Conservation (phyloP, 768 basidiomycete genomes). For the Hericium alpestre region DNA sequence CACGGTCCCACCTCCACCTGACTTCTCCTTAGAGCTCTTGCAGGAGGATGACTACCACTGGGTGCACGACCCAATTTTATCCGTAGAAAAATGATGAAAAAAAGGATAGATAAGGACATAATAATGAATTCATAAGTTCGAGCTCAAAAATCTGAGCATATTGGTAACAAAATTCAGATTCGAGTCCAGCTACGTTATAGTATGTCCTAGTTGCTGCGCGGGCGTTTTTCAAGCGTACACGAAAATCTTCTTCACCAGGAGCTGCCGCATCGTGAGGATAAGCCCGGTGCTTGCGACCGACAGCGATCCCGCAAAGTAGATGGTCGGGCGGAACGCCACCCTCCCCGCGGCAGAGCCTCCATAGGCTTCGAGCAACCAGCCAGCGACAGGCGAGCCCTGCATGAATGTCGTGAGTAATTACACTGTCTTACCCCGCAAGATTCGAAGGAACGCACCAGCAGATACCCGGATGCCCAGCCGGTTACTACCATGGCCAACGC, state of each 20-base stretch:
- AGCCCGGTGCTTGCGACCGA: slow-evolving; percentile 18
- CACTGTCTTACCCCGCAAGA: not conserved
- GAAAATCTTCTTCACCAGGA: not conserved
- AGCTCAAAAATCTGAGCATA: too few species aligned
- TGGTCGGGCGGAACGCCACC: slow-evolving; percentile 20
- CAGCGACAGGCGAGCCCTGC: slow-evolving; percentile 22
- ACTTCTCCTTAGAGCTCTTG: too few species aligned
- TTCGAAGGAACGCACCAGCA: slow-evolving; percentile 7
- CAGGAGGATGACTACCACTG: too few species aligned
- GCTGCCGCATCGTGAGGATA: slow-evolving; percentile 8
- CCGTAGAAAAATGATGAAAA: too few species aligned
- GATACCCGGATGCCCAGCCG: slow-evolving; percentile 20
- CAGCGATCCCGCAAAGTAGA: slow-evolving; percentile 20
- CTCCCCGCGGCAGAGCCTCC: slow-evolving; percentile 15
- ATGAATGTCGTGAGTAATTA: not conserved
- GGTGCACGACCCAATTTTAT: too few species aligned
- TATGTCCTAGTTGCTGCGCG: too few species aligned
- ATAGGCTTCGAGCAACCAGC: slow-evolving; percentile 19
- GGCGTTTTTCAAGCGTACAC: not conserved
- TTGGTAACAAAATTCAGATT: too few species aligned
- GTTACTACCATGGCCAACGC: slow-evolving; percentile 24
- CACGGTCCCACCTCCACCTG: too few species aligned
- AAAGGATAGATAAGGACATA: too few species aligned
- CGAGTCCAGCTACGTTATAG: too few species aligned
- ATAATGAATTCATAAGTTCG: too few species aligned